phyloP scores from a whole-genome alignment of 805 yeast genomes.

The Debaryomyces tyrocola region DNA sequence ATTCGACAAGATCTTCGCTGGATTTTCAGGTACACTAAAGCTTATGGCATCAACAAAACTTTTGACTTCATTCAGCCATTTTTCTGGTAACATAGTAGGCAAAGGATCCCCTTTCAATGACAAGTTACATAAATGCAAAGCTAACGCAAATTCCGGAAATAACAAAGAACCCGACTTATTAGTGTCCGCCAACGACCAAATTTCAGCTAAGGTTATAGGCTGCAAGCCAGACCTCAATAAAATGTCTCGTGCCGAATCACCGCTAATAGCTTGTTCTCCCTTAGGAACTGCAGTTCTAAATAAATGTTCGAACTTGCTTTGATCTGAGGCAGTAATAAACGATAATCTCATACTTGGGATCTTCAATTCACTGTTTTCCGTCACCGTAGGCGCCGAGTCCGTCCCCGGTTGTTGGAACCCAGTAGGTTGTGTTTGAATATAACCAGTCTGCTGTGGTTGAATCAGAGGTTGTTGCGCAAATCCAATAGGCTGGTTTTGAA shows the following conservation, averaged over 20 bases:
- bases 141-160: conserved; percentile 92
- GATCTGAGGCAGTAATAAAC: conserved; percentile 83
- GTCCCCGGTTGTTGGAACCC: conserved; percentile 46
- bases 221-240: conserved; percentile 76
- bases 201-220: conserved; percentile 74
- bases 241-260: conserved; percentile 75
- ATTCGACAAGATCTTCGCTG: conserved; percentile 37
- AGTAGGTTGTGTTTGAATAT: conserved; percentile 44
- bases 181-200: conserved; percentile 92
- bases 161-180: conserved; percentile 79
- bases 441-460: conserved; percentile 38
- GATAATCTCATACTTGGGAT: conserved; percentile 78
- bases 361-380: conserved; percentile 57
- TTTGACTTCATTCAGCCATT: conserved; percentile 77
- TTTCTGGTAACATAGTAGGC: conserved; percentile 71
- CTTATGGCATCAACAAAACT: conserved; percentile 88
- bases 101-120: conserved; percentile 76
- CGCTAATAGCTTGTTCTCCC: conserved; percentile 67
- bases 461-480: conserved; percentile 14
- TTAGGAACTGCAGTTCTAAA: conserved; percentile 75
- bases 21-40: conserved; percentile 68
- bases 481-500: conserved; percentile 22
- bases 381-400: conserved; percentile 21
- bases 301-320: conserved; percentile 79
- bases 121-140: conserved; percentile 81